Evolutionary conservation across 2,329 filamentous ascomycete species (phyloP), one percentile per base, ranked within the genome.

Genomic region (Albifimbria verrucaria): DNA sequence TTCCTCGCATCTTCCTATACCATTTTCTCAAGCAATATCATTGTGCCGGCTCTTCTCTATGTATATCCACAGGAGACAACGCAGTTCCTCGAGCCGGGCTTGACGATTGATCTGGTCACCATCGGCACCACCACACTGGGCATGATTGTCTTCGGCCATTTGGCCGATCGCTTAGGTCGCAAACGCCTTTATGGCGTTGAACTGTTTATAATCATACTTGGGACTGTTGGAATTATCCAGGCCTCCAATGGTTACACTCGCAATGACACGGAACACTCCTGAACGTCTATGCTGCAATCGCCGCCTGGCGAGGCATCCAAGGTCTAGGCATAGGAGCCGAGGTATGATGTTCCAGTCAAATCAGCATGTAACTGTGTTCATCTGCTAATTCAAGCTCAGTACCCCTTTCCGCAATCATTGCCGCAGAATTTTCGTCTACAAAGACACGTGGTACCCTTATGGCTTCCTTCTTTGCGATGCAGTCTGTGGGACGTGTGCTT

Each of bases 401-500:
- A 65, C 39, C 65, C 65, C 52, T 68, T 24, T 65, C 63, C 4
- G 64, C 63, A 12, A 53, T 67, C 4, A 66, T 67, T 18, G 59
- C 61, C 1, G 63, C 64, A 1, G 65, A 68, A 43, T 68, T 57
- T 46, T 54, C 60, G 9, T 62, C 65, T 1, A 68, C 65, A 7
- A 43, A 59, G 12, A 62, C 57, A 9, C 52, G 65, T 22, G 61
- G 59, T 7, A 56, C 55, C 7, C 62, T 65, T 56, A 52, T 68
- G 20, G 61, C 65, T 3, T 55, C 61, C 18, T 59, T 68, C 17
- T 66, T 65, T 43, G 50, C 60, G 7, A 62, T 62, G 55, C 65
- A 67, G 52, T 60, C 64, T 2, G 48, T 72, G 36, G 77, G 76
- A 48, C 74, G 72, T 48, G 76, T 78, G 69, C 63, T 79, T 18